Evolutionary conservation across 768 basidiomycete species (phyloP), one percentile per base, ranked within the genome.

Genomic region (Tylopilus plumbeoviolaceoides): DNA sequence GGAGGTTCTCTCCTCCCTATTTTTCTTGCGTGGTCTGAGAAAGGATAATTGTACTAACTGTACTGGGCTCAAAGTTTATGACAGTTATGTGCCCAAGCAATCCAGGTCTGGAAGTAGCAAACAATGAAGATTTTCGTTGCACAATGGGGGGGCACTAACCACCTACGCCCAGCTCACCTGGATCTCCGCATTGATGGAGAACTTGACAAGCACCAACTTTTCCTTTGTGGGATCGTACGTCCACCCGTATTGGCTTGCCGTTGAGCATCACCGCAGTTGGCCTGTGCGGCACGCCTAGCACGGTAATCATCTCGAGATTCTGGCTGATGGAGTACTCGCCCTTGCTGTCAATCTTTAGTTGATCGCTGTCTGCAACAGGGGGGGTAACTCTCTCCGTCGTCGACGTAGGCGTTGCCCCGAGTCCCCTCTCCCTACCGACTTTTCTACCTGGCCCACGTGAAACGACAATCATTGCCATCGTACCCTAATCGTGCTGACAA

Each of bases 351-450:
- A 86, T 72, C 0, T 49, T 48, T 23, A 89, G 54, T 44, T 63
- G 48, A 10, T 70, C 65, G 14, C 58, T 58, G 4, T 56, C 53
- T 8, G 73, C 78, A 0, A 56, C 48, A 63, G 87, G 82, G 81
- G 20, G 81, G 81, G 51, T 76, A 63, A 58, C 74, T 82, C 33
- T 81, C 73, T 9, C 87, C 89, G 59, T 90, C 89, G 63, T 90
- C 89, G 20, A 90, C 57, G 63, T 83, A 85, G 0, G 82, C 81
- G 27, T 74, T 69, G 1, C 87, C 88, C 41, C 73, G 76, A 0
- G 87, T 39, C n/a, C n/a, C n/a, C n/a, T n/a, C n/a, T n/a, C n/a
- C n/a, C n/a, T n/a, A n/a, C n/a, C n/a, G n/a, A n/a, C n/a, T n/a
- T n/a, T n/a, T n/a, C n/a, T n/a, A n/a, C n/a, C n/a, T n/a, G n/a